Percentiles rank a stretch among this genome's conserved stretches.
phyloP scores from a whole-genome alignment of 768 basidiomycete genomes.

The Nevesoporus exiguus region DNA sequence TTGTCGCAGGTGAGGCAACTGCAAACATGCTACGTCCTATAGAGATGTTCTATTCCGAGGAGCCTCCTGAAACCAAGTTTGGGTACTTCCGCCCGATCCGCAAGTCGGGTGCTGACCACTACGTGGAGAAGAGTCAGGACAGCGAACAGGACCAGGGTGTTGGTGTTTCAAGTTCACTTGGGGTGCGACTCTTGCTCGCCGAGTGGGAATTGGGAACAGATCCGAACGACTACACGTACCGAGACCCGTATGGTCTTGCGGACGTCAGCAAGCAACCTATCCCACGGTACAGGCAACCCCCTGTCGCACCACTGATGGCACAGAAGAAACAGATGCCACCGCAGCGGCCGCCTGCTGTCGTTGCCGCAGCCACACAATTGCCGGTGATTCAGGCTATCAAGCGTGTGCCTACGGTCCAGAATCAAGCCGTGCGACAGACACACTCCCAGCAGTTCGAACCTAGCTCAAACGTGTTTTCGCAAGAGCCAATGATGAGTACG shows the following conservation, averaged over 20 bases:
- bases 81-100: slow-evolving; percentile 55
- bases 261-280: slow-evolving; percentile 17
- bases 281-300: slow-evolving; percentile 12
- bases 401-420: slow-evolving; percentile 1
- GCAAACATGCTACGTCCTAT: slow-evolving; percentile 23
- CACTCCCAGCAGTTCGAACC: slow-evolving; percentile 17
- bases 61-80: slow-evolving; percentile 58
- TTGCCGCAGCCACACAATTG: slow-evolving; percentile 29
- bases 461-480: slow-evolving; percentile 27
- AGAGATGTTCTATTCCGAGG: slow-evolving; percentile 48
- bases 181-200: slow-evolving; percentile 59
- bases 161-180: slow-evolving; percentile 39
- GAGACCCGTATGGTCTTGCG: slow-evolving; percentile 49
- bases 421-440: slow-evolving; percentile 13
- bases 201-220: slow-evolving; percentile 64
- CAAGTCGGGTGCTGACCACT: slow-evolving; percentile 29
- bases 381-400: slow-evolving; percentile 10
- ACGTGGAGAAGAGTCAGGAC: slow-evolving; percentile 23
- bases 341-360: slow-evolving; percentile 40
- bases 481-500: slow-evolving; percentile 56
- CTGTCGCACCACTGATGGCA: background rate
- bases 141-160: slow-evolving; percentile 19
- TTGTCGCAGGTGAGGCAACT: slow-evolving; percentile 1
- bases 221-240: slow-evolving; percentile 48
- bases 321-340: slow-evolving; percentile 23